These are phyloP conservation scores for Alopecurus myosuroides DNA, from an alignment of 176 grass and related monocot species.

Conservation along the genomic window DNA sequence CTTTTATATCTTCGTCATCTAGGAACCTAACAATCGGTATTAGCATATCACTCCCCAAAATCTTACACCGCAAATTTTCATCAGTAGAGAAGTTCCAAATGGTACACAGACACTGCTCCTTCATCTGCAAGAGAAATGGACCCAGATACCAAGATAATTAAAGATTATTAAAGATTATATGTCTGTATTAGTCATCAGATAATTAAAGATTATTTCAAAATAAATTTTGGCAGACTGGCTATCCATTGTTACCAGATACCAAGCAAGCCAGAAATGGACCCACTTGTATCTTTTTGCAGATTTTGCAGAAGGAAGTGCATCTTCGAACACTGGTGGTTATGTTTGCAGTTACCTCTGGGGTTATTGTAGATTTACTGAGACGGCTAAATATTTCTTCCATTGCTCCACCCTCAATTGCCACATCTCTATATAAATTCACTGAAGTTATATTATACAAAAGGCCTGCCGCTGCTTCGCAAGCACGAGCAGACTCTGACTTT, in stretches of 20 bases:
- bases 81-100: constrained; percentile 76
- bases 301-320: constrained; percentile 1
- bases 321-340: background rate
- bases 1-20: constrained; percentile 60
- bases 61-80: constrained; percentile 43
- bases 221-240: background rate
- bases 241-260: constrained; percentile 8
- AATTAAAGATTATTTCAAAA: constrained; percentile 15
- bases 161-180: no score
- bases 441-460: constrained; percentile 48
- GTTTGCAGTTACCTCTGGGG: constrained; percentile 50
- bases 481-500: constrained; percentile 45
- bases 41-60: constrained; percentile 47
- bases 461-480: constrained; percentile 60
- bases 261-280: background rate
- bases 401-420: constrained; percentile 36
- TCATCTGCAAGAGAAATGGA: constrained; percentile 47
- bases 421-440: constrained; percentile 56
- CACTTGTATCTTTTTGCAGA: background rate
- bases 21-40: constrained; percentile 45
- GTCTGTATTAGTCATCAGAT: no score
- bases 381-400: constrained; percentile 61
- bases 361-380: constrained; percentile 41
- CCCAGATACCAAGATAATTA: no score
- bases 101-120: constrained; percentile 55